phyloP scores from a whole-genome alignment of 768 basidiomycete genomes.

The Collybiopsis confluens region DNA sequence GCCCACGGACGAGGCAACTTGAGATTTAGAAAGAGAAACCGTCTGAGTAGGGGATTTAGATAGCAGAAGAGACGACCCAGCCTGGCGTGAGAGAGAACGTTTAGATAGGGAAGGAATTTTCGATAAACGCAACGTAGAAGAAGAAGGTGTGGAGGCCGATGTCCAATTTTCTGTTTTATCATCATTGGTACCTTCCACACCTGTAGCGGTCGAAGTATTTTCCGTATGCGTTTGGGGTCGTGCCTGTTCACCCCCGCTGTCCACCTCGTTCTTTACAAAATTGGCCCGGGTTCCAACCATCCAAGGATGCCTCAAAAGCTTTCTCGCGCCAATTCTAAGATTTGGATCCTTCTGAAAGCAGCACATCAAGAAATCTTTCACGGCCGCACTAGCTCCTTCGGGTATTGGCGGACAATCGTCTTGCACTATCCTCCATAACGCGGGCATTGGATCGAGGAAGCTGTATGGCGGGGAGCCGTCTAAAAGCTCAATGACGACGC shows the following conservation, averaged over 20 bases:
- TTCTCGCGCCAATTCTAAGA: slow-evolving; percentile 89
- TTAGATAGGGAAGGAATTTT: neutral
- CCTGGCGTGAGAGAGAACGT: neutral
- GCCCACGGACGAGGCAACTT: neutral
- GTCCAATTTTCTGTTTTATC: slow-evolving; percentile 46
- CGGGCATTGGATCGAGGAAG: slow-evolving; percentile 96
- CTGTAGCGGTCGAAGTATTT: too few relatives aligned
- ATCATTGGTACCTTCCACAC: slow-evolving; percentile 30
- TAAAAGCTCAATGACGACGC: slow-evolving; percentile 96
- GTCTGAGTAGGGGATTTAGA: neutral
- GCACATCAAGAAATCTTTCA: slow-evolving; percentile 94
- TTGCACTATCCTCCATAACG: slow-evolving; percentile 96
- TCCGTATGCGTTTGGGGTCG: neutral
- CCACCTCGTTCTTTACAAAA: slow-evolving; percentile 24
- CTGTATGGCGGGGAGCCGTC: slow-evolving; percentile 92
- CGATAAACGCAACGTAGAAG: neutral
- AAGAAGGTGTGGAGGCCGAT: neutral
- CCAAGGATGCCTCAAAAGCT: slow-evolving; percentile 92
- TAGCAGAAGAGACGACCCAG: neutral
- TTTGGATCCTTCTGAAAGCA: slow-evolving; percentile 99
- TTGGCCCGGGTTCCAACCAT: slow-evolving; percentile 51
- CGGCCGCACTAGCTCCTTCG: slow-evolving; percentile 90
- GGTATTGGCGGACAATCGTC: slow-evolving; percentile 97
- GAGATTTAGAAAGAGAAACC: neutral
- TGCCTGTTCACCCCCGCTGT: slow-evolving; percentile 29